A percentile compares a stretch with the other conserved stretches of the same genome.
phyloP scores from a whole-genome alignment of 768 basidiomycete genomes.

The Chalciporus sphaerocephalus region DNA sequence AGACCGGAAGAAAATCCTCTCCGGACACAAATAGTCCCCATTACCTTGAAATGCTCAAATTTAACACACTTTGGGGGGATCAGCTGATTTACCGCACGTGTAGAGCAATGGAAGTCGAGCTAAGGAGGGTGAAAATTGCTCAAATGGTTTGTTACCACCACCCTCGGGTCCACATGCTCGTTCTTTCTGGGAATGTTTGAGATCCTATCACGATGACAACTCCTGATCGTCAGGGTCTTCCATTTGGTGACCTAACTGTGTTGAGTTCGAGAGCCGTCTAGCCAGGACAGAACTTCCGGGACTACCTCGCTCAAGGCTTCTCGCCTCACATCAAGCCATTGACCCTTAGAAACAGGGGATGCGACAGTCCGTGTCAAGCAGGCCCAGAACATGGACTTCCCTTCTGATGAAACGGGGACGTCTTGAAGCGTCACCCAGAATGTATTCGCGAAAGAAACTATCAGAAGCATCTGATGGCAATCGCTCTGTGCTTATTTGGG shows the following conservation, averaged over 20 bases:
- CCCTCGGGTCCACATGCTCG: conserved; percentile 18
- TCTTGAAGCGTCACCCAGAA: background rate
- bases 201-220: conserved; percentile 19
- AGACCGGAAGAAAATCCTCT: conserved; percentile 18
- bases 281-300: conserved; percentile 2
- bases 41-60: conserved; percentile 18
- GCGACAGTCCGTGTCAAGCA: background rate
- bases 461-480: conserved; percentile 1
- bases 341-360: conserved; percentile 21
- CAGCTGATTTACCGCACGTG: conserved; percentile 29
- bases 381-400: background rate
- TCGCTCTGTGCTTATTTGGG: conserved; percentile 13
- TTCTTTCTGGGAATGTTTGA: conserved; percentile 20
- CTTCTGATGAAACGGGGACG: background rate
- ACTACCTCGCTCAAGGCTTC: conserved; percentile 14
- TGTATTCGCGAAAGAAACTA: background rate
- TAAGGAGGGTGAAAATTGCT: conserved; percentile 24
- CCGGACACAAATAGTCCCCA: conserved; percentile 25
- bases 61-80: conserved; percentile 19
- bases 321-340: conserved; percentile 16
- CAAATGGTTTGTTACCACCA: conserved; percentile 17
- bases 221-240: conserved; percentile 29
- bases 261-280: conserved; percentile 18
- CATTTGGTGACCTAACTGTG: conserved; percentile 24
- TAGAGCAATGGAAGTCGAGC: conserved; percentile 29